Conservation (phyloP, 768 basidiomycete genomes). For the Pluteus cervinus region DNA sequence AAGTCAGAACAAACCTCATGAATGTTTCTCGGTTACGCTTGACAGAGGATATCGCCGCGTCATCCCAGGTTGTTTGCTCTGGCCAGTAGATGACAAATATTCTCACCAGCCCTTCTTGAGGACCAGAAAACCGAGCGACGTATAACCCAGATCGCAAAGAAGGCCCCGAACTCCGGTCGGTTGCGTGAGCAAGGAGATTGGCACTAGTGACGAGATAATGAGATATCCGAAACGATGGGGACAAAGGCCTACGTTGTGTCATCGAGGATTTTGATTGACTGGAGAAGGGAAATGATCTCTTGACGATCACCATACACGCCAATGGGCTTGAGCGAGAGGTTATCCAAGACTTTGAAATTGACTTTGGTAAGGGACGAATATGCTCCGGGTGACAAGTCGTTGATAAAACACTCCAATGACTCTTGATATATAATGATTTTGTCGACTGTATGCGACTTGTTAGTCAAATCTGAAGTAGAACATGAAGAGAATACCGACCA, state of each 20-base stretch:
- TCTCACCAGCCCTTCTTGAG: slow-evolving; percentile 15
- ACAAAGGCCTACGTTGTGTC: slow-evolving; percentile 29
- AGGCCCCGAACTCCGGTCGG: too few relatives aligned
- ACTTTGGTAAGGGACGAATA: slow-evolving; percentile 50
- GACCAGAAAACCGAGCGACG: slow-evolving; percentile 20
- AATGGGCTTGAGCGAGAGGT: slow-evolving; percentile 36
- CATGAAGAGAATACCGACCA: slow-evolving; percentile 25
- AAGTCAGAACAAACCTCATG: slow-evolving; percentile 39
- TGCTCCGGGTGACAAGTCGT: slow-evolving; percentile 41
- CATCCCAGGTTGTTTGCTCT: slow-evolving; percentile 53
- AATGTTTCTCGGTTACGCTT: slow-evolving; percentile 52
- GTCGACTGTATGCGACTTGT: slow-evolving; percentile 34
- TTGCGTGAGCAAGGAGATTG: too few relatives aligned
- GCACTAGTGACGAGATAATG: slow-evolving; percentile 5
- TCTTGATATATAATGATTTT: slow-evolving; percentile 57
- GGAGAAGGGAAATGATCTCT: slow-evolving; percentile 42
- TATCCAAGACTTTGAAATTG: slow-evolving; percentile 48
- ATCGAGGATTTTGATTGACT: slow-evolving; percentile 27
- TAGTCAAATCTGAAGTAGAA: neutral
- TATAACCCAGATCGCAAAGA: slow-evolving; percentile 48
- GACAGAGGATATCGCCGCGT: slow-evolving; percentile 36
- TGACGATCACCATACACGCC: slow-evolving; percentile 54
- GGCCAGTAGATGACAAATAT: slow-evolving; percentile 58
- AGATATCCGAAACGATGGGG: neutral
- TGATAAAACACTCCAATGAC: slow-evolving; percentile 42